Evolutionary conservation across 305 asterid species (phyloP).

Genomic region (Fraxinus albicans): DNA sequence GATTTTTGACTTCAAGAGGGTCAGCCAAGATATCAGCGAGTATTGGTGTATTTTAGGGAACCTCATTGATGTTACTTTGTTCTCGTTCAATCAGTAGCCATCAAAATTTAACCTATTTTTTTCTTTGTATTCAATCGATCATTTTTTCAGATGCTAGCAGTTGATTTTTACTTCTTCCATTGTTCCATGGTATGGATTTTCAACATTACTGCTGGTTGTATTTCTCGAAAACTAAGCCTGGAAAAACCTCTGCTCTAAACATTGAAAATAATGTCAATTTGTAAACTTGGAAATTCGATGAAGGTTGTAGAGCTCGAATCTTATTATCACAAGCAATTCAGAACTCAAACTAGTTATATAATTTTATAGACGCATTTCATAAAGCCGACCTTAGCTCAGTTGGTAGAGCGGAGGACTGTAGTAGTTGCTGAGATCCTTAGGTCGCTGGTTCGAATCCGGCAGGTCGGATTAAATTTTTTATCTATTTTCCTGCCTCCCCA

Average conservation of each 20-base stretch:
- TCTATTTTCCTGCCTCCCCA: not conserved
- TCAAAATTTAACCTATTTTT: not conserved
- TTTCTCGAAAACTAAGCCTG: not conserved
- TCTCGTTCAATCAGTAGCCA: not conserved
- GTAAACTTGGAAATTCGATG: not conserved
- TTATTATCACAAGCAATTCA: no score
- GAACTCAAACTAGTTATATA: no score
- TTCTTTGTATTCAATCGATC: not conserved
- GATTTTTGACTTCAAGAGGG: not conserved
- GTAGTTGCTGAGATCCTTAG: constrained; percentile 64
- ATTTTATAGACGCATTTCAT: not conserved
- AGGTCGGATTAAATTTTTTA: constrained; percentile 54
- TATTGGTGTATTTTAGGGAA: not conserved
- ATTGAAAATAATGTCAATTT: no score
- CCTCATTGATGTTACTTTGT: not conserved
- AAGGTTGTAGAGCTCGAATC: not conserved
- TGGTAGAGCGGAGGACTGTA: constrained; percentile 99
- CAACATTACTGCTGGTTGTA: not conserved
- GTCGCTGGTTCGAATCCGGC: constrained; percentile 96
- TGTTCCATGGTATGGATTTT: not conserved
- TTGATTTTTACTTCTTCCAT: not conserved
- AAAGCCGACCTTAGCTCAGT: constrained; percentile 98
- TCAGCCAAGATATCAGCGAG: not conserved
- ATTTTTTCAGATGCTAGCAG: not conserved
- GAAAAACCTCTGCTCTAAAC: not conserved